Base-by-base conservation (phyloP, 2,329 filamentous ascomycete species). In the Blastomyces parvus region DNA sequence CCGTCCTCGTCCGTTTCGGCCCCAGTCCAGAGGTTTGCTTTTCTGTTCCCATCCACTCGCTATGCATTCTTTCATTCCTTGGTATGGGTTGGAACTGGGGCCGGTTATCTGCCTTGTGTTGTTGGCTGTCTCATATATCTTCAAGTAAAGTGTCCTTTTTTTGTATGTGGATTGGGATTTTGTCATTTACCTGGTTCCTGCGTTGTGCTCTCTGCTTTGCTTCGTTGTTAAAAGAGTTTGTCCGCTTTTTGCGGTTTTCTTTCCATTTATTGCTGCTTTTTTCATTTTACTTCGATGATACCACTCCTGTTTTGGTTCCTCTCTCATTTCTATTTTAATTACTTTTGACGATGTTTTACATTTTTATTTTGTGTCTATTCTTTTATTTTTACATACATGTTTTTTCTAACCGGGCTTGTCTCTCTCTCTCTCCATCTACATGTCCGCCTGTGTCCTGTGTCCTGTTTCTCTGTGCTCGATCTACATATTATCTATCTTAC, bases 271-370 rank as follows among this genome's bases (percentile, higher is more conserved):
- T 33, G 30, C 30, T 44, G 1, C 17, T 55, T 19, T 33, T 36
- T 17, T n/a, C 40, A 17, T 40, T 56, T 56, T n/a, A n/a, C 33
- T 56, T 56, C 6, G 53, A 56, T 56, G 53, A 56, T 56, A 56
- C 53, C 53, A 56, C 53, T 56, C 17, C 53, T 56, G 53, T 56
- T 56, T 38, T 53, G 25, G 50, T 30, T 53, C 30, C 50, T 33
- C 50, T 33, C 25, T 30, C 11, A 25, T 52, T 52, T 53, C 46
- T 25, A 48, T 48, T 48, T 48, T n/a, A 25, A 25, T 25, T 48
- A 25, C 13, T 48, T 25, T 48, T 33, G 30, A 13, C n/a, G 46
- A 13, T 48, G 1, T 25, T 53, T 33, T n/a, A 2, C 22, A 30
- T 11, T 30, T 52, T 30, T 52, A 52, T 52, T 52, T 52, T 27